These are phyloP conservation scores for Diaporthe sp. DNA, from an alignment of 2,329 filamentous ascomycete genomes.

Conservation along the genomic window DNA sequence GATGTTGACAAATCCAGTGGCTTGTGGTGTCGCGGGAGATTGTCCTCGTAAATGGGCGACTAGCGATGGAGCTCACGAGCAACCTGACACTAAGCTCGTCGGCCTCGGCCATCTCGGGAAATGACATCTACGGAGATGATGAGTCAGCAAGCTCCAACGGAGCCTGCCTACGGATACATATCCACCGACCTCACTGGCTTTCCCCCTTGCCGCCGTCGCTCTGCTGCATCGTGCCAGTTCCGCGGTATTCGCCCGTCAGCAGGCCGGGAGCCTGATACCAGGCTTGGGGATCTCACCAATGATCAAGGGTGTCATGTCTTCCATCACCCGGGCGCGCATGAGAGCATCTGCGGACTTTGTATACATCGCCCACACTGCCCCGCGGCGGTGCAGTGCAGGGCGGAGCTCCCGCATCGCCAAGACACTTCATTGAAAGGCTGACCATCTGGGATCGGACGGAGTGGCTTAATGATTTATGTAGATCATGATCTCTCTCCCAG, in stretches of 20 bases:
- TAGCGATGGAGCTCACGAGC: conserved; percentile 2
- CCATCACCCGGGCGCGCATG: conserved; percentile 12
- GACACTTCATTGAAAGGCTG: conserved; percentile 24
- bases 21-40: background rate
- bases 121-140: conserved; percentile 19
- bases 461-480: conserved; percentile 15
- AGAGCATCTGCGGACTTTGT: conserved; percentile 31
- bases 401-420: conserved; percentile 31
- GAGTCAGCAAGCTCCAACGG: conserved; percentile 1
- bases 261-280: conserved; percentile 4
- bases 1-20: background rate
- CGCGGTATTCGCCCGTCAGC: background rate
- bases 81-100: conserved; percentile 8
- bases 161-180: background rate
- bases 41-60: conserved; percentile 19
- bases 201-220: background rate
- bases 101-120: conserved; percentile 19
- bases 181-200: background rate
- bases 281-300: conserved; percentile 3
- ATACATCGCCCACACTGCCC: conserved; percentile 31
- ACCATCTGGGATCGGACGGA: conserved; percentile 13
- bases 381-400: conserved; percentile 27
- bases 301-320: conserved; percentile 2
- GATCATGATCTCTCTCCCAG: background rate
- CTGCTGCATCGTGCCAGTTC: background rate